These are phyloP conservation scores for Leptographium radiaticola DNA, from an alignment of 2,329 filamentous ascomycete genomes.

Conservation along the genomic window DNA sequence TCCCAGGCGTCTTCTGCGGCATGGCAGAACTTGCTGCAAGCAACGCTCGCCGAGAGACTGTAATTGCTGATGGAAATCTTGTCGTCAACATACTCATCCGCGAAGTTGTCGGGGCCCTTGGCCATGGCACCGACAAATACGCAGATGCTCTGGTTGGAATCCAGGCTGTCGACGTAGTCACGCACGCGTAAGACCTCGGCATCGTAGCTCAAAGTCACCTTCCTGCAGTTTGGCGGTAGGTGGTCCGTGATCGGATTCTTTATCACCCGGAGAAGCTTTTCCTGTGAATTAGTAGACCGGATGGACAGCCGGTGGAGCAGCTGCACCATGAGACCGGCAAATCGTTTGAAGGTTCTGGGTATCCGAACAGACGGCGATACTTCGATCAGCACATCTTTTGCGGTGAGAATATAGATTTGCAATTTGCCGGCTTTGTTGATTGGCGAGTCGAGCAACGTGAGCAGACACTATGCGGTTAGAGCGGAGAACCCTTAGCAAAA, in stretches of 20 bases:
- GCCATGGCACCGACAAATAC: slow-evolving; percentile 99
- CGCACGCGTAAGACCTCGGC: slow-evolving; percentile 73
- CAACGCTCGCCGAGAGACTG: slow-evolving; percentile 91
- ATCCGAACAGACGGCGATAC: slow-evolving; percentile 97
- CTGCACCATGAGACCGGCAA: slow-evolving; percentile 97
- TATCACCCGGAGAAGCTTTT: slow-evolving; percentile 95
- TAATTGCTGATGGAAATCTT: slow-evolving; percentile 98
- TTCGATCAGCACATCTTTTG: slow-evolving; percentile 93
- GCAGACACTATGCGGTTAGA: slow-evolving; percentile 60
- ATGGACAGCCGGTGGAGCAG: slow-evolving; percentile 91
- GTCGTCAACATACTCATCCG: slow-evolving; percentile 88
- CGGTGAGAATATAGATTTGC: slow-evolving; percentile 97
- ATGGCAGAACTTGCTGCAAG: slow-evolving; percentile 99
- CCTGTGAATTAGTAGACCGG: slow-evolving; percentile 88
- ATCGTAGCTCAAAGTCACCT: slow-evolving; percentile 93
- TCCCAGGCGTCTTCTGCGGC: slow-evolving; percentile 94
- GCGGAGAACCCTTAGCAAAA: background rate
- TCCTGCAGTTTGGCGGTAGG: slow-evolving; percentile 90
- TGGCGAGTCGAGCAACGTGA: slow-evolving; percentile 92
- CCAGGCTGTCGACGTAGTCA: slow-evolving; percentile 74
- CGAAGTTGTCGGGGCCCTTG: slow-evolving; percentile 91
- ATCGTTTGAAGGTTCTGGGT: slow-evolving; percentile 95
- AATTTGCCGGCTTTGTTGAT: slow-evolving; percentile 97
- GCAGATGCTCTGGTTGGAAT: slow-evolving; percentile 80
- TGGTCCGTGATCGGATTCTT: slow-evolving; percentile 97